A percentile compares a stretch with the other conserved stretches of the same genome.
These are phyloP conservation scores for Chaetomium strumarium DNA, from an alignment of 2,329 filamentous ascomycete genomes.

Conservation along the genomic window DNA sequence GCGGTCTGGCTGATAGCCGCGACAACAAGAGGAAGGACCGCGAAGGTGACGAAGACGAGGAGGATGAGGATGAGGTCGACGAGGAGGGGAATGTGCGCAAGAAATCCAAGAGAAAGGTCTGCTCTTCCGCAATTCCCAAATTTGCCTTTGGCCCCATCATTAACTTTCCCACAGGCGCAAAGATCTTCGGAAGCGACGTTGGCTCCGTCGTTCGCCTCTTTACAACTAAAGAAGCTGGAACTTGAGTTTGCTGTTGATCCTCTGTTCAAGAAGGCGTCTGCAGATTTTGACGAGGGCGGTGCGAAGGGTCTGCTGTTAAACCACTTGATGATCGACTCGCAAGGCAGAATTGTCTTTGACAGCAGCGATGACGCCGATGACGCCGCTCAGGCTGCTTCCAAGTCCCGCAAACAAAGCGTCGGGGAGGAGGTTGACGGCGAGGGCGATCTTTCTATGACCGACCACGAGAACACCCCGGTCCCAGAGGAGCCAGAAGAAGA, in stretches of 20 bases:
- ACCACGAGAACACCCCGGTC: slow-evolving; percentile 12
- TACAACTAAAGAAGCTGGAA: slow-evolving; percentile 96
- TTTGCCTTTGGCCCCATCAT: background rate
- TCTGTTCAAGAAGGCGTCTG: slow-evolving; percentile 97
- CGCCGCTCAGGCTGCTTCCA: slow-evolving; percentile 36
- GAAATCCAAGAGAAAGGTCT: slow-evolving; percentile 69
- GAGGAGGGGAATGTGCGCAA: slow-evolving; percentile 46
- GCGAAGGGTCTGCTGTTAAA: slow-evolving; percentile 93
- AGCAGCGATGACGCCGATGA: slow-evolving; percentile 81
- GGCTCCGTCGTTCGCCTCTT: slow-evolving; percentile 75
- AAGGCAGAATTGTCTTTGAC: slow-evolving; percentile 94
- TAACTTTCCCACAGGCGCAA: slow-evolving; percentile 30
- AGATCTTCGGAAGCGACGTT: slow-evolving; percentile 90
- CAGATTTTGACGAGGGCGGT: slow-evolving; percentile 96
- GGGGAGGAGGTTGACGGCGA: slow-evolving; percentile 35
- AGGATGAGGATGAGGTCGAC: slow-evolving; percentile 53
- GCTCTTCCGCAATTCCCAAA: background rate
- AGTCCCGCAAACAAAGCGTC: slow-evolving; percentile 32
- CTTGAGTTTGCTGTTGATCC: slow-evolving; percentile 95
- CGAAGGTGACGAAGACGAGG: slow-evolving; percentile 58
- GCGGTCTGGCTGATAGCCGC: slow-evolving; percentile 83
- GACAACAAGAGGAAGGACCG: slow-evolving; percentile 66
- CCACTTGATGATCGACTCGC: slow-evolving; percentile 88
- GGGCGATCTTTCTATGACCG: slow-evolving; percentile 15
- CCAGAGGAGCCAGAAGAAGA: slow-evolving; percentile 39